Evolutionary conservation across 2,329 filamentous ascomycete genomes (phyloP), one percentile per base, ranked within the genome.

Genomic region (Hypocrella siamensis): DNA sequence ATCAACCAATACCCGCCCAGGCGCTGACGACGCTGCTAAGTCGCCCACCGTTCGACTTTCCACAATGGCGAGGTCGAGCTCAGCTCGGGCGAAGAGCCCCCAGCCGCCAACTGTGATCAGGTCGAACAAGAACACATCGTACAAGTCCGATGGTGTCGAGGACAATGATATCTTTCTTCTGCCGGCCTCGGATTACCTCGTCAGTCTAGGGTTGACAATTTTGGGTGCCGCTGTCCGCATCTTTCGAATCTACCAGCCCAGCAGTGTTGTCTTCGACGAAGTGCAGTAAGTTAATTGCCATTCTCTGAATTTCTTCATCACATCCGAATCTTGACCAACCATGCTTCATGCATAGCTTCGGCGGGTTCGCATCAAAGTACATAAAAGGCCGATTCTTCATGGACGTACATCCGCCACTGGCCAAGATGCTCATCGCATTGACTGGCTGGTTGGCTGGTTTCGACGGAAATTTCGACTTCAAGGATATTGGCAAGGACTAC

Each of bases 331-430:
- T 22, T 22, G 21, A 7, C 21, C 7, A 22, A 12, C 21, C 21
- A 22, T 22, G 21, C 21, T 7, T 22, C 7, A 4, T 30, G n/a
- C 17, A 22, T 48, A 93, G 85, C 60, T 98, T 98, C 56, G 90
- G 90, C 54, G 90, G 90, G 30, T 98, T 98, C 53, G 90, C 90
- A 42, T 84, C 81, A 46, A 98, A 98, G 59, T 98, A 98, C 58
- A 96, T 98, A 69, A 96, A 98, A 67, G 90, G 90, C 49, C 79
- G 70, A 54, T 98, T 98, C 70, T 98, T 98, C 58, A 98, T 98
- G 90, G 90, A 98, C 53, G 90, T 98, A n/a, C 90, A 98, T 53
- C 90, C 90, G 19, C 90, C 90, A 28, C 69, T 98, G 38, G 90
- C 90, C 42, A 98, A 98, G 65, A 74, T 98, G 52, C 75, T 98